Base-by-base conservation (phyloP, 2,329 filamentous ascomycete species). In the Aphanoascus verrucosus region DNA sequence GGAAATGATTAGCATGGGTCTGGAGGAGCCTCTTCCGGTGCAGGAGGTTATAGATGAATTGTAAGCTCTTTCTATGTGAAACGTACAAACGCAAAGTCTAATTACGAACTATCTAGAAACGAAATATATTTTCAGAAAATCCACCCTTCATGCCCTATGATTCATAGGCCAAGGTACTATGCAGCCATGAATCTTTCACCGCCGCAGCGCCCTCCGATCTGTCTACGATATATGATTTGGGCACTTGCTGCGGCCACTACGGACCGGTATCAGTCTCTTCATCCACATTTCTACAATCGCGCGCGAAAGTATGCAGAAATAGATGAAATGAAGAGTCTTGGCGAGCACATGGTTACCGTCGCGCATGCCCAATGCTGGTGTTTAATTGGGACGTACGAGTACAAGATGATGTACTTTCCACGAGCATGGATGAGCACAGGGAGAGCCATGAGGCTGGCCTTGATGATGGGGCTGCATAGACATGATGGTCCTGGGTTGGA, bases 321-420 rank as follows among this genome's bases (percentile, higher is more conserved):
- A 56, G 90, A 96, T 65, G 89, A 94, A 67, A 83, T 96, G 75
- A 93, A 87, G 66, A 90, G 91, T 3, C 89, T 91, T 60, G 93
- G 93, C 51, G 91, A 97, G 68, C 79, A 83, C 59, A 86, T 94
- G 66, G 86, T 96, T 60, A 91, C 85, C 1, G 76, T 96, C 31
- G 84, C 85, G 14, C 88, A 95, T 67, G 86, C 85, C 49, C 93
- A 98, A 67, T 82, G 87, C 1, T 94, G 94, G 77, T 75, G 83
- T 23, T 73, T 97, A 17, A 76, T 94, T 46, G 81, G 83, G 5
- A 82, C 80, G 0, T 96, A 94, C 63, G 93, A 98, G 68, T 97
- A 96, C 75, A 95, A 91, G 71, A 86, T 87, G 78, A 95, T 97
- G 87, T 94, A 89, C 67, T 97, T 97, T 62, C 91, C 93, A 1